Conservation (phyloP, 805 yeast species). For the Kuraishia capsulata region DNA sequence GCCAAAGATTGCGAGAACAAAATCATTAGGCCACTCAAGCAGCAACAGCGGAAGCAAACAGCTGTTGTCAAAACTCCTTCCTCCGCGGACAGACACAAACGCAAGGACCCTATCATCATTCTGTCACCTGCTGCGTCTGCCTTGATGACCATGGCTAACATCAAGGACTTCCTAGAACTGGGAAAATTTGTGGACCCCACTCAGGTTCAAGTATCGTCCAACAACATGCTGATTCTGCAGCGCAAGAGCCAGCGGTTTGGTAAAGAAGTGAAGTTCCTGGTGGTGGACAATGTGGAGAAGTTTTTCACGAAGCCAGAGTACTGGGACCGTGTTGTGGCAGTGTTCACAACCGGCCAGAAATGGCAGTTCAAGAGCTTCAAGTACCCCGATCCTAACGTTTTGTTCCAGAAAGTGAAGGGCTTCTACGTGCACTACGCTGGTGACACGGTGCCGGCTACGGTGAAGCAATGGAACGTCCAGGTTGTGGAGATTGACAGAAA, state of each 20-base stretch:
- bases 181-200: conserved; percentile 58
- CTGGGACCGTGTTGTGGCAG: conserved; percentile 96
- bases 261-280: conserved; percentile 50
- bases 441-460: conserved; percentile 67
- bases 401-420: conserved; percentile 82
- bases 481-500: conserved; percentile 70
- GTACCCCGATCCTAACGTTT: conserved; percentile 67
- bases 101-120: conserved; percentile 60
- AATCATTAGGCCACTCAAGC: conserved; percentile 43
- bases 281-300: conserved; percentile 82
- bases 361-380: conserved; percentile 94
- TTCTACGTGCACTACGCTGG: conserved; percentile 69
- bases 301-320: conserved; percentile 90
- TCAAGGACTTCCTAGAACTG: conserved; percentile 61
- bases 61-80: background rate
- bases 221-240: conserved; percentile 37
- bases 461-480: conserved; percentile 85
- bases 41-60: conserved; percentile 12
- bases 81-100: conserved; percentile 5
- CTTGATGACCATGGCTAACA: conserved; percentile 53
- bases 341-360: conserved; percentile 92
- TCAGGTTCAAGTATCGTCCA: conserved; percentile 24
- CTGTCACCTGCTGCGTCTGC: conserved; percentile 78
- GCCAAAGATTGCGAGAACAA: conserved; percentile 57
- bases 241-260: conserved; percentile 52